Percentiles rank a stretch among this genome's conserved stretches.
These are phyloP conservation scores for Malassezia cuniculi DNA, from an alignment of 1,284 basidiomycete genomes.

Conservation along the genomic window DNA sequence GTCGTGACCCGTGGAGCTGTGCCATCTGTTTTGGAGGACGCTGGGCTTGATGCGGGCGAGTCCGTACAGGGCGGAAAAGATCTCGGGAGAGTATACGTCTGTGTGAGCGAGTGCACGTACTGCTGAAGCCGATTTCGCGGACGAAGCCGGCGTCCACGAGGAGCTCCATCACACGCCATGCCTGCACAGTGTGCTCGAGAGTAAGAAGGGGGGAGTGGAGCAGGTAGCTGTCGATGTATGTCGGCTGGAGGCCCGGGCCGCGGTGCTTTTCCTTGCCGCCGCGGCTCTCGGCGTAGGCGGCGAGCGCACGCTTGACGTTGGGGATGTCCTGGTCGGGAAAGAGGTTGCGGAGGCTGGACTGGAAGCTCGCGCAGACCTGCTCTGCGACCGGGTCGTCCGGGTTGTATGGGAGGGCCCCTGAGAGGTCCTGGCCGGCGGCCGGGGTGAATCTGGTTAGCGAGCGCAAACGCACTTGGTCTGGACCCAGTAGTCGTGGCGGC, in stretches of 20 bases:
- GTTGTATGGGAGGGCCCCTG: conserved; percentile 22
- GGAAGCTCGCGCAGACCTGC: conserved; percentile 25
- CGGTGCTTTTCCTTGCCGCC: neutral
- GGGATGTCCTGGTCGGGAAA: conserved; percentile 16
- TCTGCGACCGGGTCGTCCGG: conserved; percentile 19
- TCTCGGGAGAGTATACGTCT: conserved; percentile 38
- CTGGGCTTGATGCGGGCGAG: conserved; percentile 19
- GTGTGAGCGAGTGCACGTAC: conserved; percentile 5
- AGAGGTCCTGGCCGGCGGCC: conserved; percentile 27
- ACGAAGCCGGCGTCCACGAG: conserved; percentile 31
- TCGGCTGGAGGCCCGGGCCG: conserved; percentile 12
- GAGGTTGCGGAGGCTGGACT: conserved; percentile 17
- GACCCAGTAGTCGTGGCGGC: conserved; percentile 27
- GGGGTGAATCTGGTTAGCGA: conserved; percentile 22
- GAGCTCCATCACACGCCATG: conserved; percentile 34
- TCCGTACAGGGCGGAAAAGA: conserved; percentile 23
- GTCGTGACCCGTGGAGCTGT: conserved; percentile 37
- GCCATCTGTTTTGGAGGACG: conserved; percentile 41
- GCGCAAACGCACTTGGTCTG: conserved; percentile 28
- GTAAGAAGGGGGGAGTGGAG: conserved; percentile 33
- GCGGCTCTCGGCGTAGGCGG: conserved; percentile 12
- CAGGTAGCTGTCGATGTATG: conserved; percentile 36
- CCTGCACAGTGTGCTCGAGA: conserved; percentile 29
- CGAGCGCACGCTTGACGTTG: conserved; percentile 10
- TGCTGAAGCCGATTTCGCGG: conserved; percentile 27